Conservation (phyloP, 768 basidiomycete genomes). For the Candolleomyces aberdarensis region DNA sequence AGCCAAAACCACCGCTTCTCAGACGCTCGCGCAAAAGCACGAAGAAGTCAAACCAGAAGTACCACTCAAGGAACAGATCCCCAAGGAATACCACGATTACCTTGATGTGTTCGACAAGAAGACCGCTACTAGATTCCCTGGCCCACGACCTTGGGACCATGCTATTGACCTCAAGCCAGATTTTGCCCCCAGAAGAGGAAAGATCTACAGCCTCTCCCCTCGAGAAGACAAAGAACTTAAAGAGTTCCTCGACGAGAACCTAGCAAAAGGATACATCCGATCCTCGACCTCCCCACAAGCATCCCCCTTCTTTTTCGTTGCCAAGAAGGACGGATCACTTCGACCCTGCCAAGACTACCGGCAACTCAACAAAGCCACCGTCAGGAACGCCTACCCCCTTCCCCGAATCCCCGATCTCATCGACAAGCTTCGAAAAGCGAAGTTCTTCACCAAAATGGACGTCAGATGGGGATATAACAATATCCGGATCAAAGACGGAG, state of each 20-base stretch:
- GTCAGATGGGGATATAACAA: too few species aligned
- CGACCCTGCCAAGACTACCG: constrained; percentile 27
- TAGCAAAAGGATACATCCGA: constrained; percentile 18
- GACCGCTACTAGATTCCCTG: neutral
- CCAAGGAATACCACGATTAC: neutral
- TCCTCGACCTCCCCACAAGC: constrained; percentile 15
- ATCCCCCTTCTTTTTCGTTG: constrained; percentile 19
- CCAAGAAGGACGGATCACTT: constrained; percentile 21
- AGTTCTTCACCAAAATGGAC: constrained; percentile 9
- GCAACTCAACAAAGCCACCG: constrained; percentile 31
- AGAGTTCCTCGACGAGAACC: too few species aligned
- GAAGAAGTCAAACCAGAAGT: neutral
- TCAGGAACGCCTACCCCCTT: too few species aligned
- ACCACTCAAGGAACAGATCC: neutral
- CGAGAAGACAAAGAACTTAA: too few species aligned
- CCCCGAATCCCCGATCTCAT: constrained; percentile 32
- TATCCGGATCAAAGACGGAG: constrained; percentile 37
- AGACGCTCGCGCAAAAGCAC: neutral
- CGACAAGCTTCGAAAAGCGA: constrained; percentile 15
- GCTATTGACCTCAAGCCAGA: constrained; percentile 30
- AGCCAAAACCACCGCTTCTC: too few species aligned
- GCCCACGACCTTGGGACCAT: constrained; percentile 25
- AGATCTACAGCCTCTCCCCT: too few species aligned
- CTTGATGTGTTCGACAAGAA: neutral
- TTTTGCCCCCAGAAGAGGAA: too few species aligned